Conservation (phyloP, 2,329 filamentous ascomycete species). For the Alternaria tenuissima region DNA sequence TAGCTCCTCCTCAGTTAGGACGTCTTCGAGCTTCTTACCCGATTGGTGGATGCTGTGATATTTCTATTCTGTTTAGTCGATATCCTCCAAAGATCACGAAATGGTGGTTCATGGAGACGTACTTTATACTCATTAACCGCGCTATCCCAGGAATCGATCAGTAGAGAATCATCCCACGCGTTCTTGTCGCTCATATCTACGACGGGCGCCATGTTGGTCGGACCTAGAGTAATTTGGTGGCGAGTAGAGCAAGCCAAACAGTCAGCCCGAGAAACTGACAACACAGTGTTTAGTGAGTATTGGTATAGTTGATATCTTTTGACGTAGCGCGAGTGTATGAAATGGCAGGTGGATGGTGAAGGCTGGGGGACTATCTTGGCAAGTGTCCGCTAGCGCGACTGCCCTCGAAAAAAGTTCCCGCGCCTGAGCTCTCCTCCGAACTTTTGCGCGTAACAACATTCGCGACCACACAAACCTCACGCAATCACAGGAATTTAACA, state of each 20-base stretch:
- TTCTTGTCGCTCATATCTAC: slow-evolving; percentile 42
- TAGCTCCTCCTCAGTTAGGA: slow-evolving; percentile 43
- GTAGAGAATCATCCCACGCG: slow-evolving; percentile 51
- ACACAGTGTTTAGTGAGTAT: background rate
- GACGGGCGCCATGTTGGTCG: slow-evolving; percentile 30
- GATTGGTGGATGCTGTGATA: slow-evolving; percentile 50
- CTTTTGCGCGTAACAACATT: slow-evolving; percentile 37
- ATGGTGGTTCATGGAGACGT: background rate
- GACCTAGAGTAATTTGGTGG: background rate
- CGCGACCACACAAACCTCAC: slow-evolving; percentile 17
- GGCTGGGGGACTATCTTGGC: slow-evolving; percentile 24
- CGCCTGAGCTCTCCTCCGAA: slow-evolving; percentile 39
- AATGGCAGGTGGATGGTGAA: background rate
- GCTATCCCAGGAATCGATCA: slow-evolving; percentile 47
- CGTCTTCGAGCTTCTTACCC: slow-evolving; percentile 49
- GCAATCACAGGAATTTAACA: slow-evolving; percentile 43
- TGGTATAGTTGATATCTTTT: background rate
- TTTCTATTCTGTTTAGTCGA: slow-evolving; percentile 37
- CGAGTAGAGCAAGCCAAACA: background rate
- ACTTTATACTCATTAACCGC: slow-evolving; percentile 50
- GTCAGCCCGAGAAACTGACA: background rate
- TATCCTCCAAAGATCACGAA: background rate
- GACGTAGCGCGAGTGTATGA: background rate
- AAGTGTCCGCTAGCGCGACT: slow-evolving; percentile 32
- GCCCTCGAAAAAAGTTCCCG: slow-evolving; percentile 40